Evolutionary conservation across 768 basidiomycete species (phyloP), one percentile per base, ranked within the genome.

Genomic region (Neoboletus brunneissimus): DNA sequence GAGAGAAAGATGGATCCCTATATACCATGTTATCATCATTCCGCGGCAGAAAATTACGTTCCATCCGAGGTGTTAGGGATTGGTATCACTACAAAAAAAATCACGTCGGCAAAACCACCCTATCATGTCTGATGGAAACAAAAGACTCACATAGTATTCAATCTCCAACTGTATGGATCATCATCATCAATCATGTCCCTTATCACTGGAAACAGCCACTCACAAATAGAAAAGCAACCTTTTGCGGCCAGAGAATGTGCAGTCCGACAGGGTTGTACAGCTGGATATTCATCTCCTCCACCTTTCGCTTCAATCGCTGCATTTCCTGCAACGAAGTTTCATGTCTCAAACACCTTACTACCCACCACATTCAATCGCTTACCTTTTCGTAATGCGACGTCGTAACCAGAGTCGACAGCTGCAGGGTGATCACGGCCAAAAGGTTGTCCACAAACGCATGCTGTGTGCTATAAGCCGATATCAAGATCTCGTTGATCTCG

Each of bases 151-250:
- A 73, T 94, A 94, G 75, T 94, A 94, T 66, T 98, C 95, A 56
- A 98, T 91, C 77, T 98, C 95, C 64, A 98, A 80, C 95, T 98
- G 64, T 45, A 45, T 31, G 11, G 8, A 38, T 51, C 50, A 16
- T n/a, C 50, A 16, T n/a, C 2, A 22, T 64, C 40, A 57, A 53
- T 15, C 29, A 13, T 13, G 9, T 46, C 29, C 45, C 45, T 49
- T 7, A 23, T 4, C 23, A 2, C 31, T n/a, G 13, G 37, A 48
- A 53, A 38, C 27, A 27, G 10, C 25, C 47, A 88, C 95, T 73
- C 69, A 98, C 96, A 74, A 89, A 99, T 63, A 98, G 78, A 71
- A 95, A 94, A 0, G 90, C 97, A 53, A 89, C 87, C 65, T 82
- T 80, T 45, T 83, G 76, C 2, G 97, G 97, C 83, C 88, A 91